phyloP scores from a whole-genome alignment of 176 grass and related monocot genomes.

The Coix lacrymajobi region DNA sequence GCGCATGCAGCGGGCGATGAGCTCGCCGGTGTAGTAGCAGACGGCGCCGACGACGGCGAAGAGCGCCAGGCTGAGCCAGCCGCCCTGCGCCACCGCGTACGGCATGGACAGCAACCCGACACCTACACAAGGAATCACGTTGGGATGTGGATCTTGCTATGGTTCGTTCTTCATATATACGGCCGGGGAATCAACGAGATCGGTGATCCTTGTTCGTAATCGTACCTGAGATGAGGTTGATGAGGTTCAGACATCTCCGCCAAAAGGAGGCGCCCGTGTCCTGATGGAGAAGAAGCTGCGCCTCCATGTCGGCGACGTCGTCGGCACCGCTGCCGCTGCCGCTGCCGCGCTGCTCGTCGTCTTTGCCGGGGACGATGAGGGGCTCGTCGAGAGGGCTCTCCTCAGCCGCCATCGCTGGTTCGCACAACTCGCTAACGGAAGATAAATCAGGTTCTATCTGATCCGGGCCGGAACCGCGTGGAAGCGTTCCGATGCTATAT shows the following conservation, averaged over 20 bases:
- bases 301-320: constrained; percentile 7
- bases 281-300: constrained; percentile 6
- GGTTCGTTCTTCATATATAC: background rate
- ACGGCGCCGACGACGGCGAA: constrained; percentile 43
- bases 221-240: constrained; percentile 57
- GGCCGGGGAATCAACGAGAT: background rate
- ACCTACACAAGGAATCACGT: constrained; percentile 16
- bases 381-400: background rate
- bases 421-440: no score
- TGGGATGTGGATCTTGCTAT: background rate
- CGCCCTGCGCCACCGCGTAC: constrained; percentile 53
- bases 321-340: background rate
- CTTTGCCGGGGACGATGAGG: background rate
- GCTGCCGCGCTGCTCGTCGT: background rate
- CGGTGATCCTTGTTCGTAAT: background rate
- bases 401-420: background rate
- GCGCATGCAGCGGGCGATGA: constrained; percentile 54
- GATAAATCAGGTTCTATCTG: no score
- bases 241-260: constrained; percentile 62
- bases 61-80: constrained; percentile 56
- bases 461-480: no score
- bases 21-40: constrained; percentile 64
- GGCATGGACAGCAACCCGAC: constrained; percentile 55
- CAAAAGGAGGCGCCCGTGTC: constrained; percentile 33
- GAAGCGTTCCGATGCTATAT: no score